Base-by-base conservation (phyloP, 148 eudicot genomes). In the Persicaria maculosa region DNA sequence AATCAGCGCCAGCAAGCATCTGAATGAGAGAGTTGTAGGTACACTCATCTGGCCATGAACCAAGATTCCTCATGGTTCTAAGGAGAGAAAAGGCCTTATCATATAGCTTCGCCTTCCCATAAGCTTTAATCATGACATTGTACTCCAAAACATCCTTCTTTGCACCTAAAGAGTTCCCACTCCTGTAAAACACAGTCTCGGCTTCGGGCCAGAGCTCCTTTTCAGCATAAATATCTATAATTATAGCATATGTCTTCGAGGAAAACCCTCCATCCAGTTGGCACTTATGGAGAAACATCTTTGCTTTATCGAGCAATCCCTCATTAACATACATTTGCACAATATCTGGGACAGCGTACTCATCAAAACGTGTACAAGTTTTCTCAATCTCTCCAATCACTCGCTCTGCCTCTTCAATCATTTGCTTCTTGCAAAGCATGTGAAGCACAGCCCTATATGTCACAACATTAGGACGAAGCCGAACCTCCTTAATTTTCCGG, bases 21-120 rank as follows among this genome's bases (percentile, higher is more conserved):
- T 93, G 98, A 70, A 93, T 85, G 47, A 93, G 85, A 72, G 98
- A 85, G 76, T 91, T 91, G 72, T 89, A 93, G 9, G 97, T 91
- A 79, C 93, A 89, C 22, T 83, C 88, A 79, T 91, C 93, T 36
- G 97, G 98, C 98, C 98, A 93, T 47, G 87, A 85, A 70, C 98
- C 97, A 36, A 74, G 82, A 78, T 82, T 85, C 80, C 85, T 91
- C 98, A 93, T 93, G 74, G 84, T 83, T 83, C 78, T 91, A 79
- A 90, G 89, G 74, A 87, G 85, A 9, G 86, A 85, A 40, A 87
- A 81, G 20, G 93, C 98, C 79, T 85, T 91, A 74, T 89, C 96
- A 72, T 85, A 91, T 44, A 86, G 86, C 72, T 84, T 83, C 47
- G 86, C 98, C 80, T 77, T 89, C 50, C 98, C 98, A 83, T 85